phyloP scores from a whole-genome alignment of 208 protist species.

The Acanthamoeba castellanii region DNA sequence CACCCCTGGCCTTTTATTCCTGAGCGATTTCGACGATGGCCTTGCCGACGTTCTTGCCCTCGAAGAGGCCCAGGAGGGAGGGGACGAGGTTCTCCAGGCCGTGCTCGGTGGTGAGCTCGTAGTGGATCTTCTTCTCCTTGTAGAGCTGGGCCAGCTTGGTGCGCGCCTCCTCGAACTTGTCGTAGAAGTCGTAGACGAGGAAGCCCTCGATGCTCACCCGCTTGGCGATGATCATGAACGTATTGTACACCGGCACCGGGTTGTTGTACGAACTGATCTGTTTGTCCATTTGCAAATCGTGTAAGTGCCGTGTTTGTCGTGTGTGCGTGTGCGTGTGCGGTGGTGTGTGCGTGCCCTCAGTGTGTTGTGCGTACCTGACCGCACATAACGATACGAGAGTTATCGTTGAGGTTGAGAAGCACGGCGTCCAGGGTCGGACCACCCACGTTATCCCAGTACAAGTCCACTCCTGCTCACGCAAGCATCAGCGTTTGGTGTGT shows the following conservation, averaged over 20 bases:
- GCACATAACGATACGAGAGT: slow-evolving; percentile 76
- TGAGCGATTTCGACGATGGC: slow-evolving; percentile 22
- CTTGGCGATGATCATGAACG: slow-evolving; percentile 68
- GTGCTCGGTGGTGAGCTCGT: slow-evolving; percentile 32
- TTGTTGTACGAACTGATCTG: slow-evolving; percentile 54
- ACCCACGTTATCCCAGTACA: slow-evolving; percentile 90
- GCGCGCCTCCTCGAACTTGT: slow-evolving; percentile 51
- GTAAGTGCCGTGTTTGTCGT: neutral
- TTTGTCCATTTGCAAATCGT: neutral
- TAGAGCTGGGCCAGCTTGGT: slow-evolving; percentile 39
- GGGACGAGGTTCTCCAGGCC: slow-evolving; percentile 44
- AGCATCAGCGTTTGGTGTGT: no score
- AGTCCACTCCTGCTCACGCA: slow-evolving; percentile 77
- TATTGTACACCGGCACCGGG: slow-evolving; percentile 34
- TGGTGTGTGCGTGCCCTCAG: no score
- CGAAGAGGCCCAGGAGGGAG: slow-evolving; percentile 39
- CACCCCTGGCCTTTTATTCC: no score
- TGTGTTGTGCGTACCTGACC: slow-evolving; percentile 32
- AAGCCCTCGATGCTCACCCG: slow-evolving; percentile 49
- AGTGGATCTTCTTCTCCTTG: slow-evolving; percentile 54
- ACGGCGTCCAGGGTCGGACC: slow-evolving; percentile 70
- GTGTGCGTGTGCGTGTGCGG: no score
- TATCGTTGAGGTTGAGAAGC: slow-evolving; percentile 25
- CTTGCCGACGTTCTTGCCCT: slow-evolving; percentile 60
- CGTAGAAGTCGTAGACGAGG: slow-evolving; percentile 55